Evolutionary conservation across 768 basidiomycete species (phyloP).

Genomic region (Piloderma croceum): DNA sequence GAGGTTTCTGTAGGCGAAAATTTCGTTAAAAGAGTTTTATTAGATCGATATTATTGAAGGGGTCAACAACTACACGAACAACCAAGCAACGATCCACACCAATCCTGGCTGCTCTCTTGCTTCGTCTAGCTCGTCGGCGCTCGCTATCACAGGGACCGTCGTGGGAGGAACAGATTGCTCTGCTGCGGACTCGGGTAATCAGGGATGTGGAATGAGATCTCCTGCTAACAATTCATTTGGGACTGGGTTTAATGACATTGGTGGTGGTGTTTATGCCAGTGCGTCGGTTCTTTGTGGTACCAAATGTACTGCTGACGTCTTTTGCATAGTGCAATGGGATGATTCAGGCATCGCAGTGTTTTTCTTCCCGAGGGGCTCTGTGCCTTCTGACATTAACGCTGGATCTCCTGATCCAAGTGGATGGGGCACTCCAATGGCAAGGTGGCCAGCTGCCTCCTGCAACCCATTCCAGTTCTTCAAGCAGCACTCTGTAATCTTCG

Average conservation of each 20-base stretch:
- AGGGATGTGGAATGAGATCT: conserved; percentile 79
- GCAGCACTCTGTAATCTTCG: conserved; percentile 73
- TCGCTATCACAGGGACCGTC: conserved; percentile 59
- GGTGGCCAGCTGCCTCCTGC: conserved; percentile 72
- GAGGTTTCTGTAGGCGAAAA: not conserved
- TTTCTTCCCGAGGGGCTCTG: conserved; percentile 72
- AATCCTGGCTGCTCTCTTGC: conserved; percentile 62
- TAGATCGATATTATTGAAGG: conserved; percentile 88
- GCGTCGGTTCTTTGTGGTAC: conserved; percentile 35
- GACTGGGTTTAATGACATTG: conserved; percentile 75
- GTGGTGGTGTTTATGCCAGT: conserved; percentile 90
- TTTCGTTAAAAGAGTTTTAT: conserved; percentile 30
- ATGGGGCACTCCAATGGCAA: conserved; percentile 77
- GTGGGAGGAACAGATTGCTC: conserved; percentile 70
- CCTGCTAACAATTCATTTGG: conserved; percentile 64
- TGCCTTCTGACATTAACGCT: conserved; percentile 73
- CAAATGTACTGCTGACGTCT: no score
- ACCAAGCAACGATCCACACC: conserved; percentile 82
- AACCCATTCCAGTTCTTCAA: conserved; percentile 76
- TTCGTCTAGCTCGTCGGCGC: conserved; percentile 36
- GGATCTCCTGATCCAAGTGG: conserved; percentile 64
- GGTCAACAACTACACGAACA: conserved; percentile 72
- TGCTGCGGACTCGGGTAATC: conserved; percentile 61
- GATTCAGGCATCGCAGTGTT: conserved; percentile 67
- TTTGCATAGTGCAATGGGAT: conserved; percentile 67